Percentiles rank a stretch among this genome's conserved stretches.
These are phyloP conservation scores for Colletotrichum sublineola DNA, from an alignment of 2,329 filamentous ascomycete species.

Conservation along the genomic window DNA sequence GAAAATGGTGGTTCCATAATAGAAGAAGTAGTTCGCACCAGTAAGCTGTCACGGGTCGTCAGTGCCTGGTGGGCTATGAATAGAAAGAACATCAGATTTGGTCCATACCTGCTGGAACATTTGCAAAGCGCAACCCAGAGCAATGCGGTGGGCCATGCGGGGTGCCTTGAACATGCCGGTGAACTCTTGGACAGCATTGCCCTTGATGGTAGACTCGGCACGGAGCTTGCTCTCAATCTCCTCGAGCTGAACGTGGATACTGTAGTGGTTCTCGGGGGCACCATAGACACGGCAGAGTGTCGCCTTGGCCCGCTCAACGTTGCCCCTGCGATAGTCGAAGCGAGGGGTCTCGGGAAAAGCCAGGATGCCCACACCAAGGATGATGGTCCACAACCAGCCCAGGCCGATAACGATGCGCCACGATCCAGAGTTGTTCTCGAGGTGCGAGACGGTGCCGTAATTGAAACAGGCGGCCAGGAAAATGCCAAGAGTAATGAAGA, in stretches of 20 bases:
- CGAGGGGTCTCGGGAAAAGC: conserved; percentile 66
- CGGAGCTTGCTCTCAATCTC: conserved; percentile 68
- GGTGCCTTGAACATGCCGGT: conserved; percentile 74
- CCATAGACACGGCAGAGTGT: conserved; percentile 65
- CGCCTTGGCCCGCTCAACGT: conserved; percentile 59
- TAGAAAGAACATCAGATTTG: not conserved
- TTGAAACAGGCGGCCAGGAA: conserved; percentile 72
- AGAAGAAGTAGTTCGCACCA: conserved; percentile 77
- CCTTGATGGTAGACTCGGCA: conserved; percentile 58
- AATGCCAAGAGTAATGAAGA: conserved; percentile 80
- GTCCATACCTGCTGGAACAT: conserved; percentile 74
- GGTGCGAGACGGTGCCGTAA: conserved; percentile 65
- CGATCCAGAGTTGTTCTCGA: conserved; percentile 59
- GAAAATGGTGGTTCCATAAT: conserved; percentile 70
- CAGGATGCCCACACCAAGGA: conserved; percentile 63
- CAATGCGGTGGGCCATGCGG: conserved; percentile 72
- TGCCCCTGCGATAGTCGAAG: conserved; percentile 63
- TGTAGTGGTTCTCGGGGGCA: conserved; percentile 56
- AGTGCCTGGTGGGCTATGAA: conserved; percentile 21
- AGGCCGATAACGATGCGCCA: conserved; percentile 73
- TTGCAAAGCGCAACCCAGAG: conserved; percentile 72
- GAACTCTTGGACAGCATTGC: conserved; percentile 60
- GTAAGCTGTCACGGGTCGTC: conserved; percentile 45
- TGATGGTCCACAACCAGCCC: conserved; percentile 63
- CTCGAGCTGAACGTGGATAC: conserved; percentile 62